Conservation (phyloP, 352 stramenopile species). For the Pythium dissotocum region DNA sequence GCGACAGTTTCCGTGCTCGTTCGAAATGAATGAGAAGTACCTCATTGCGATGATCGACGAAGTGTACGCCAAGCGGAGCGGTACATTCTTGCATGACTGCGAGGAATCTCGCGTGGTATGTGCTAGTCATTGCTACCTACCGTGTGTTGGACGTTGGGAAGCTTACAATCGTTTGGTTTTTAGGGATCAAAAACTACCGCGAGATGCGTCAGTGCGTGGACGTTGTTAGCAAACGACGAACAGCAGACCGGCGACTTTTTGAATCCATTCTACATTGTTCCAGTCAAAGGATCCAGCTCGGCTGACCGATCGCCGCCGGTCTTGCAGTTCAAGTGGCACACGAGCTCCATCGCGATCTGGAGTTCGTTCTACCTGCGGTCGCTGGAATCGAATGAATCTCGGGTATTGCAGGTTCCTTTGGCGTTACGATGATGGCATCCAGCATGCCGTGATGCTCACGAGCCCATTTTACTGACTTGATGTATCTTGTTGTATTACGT, state of each 20-base stretch:
- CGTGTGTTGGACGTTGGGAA: too few species aligned
- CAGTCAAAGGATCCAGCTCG: slow-evolving; percentile 35
- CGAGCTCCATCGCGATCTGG: slow-evolving; percentile 80
- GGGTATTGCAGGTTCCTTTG: slow-evolving; percentile 66
- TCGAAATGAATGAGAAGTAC: slow-evolving; percentile 96
- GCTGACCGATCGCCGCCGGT: slow-evolving; percentile 63
- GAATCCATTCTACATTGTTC: slow-evolving; percentile 81
- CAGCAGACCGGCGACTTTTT: slow-evolving; percentile 45
- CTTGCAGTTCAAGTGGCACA: slow-evolving; percentile 88
- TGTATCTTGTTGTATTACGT: slow-evolving; percentile 1
- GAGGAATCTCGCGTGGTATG: slow-evolving; percentile 85
- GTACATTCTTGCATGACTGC: slow-evolving; percentile 97
- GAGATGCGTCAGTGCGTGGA: slow-evolving; percentile 73
- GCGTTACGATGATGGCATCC: slow-evolving; percentile 16
- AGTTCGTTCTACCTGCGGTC: slow-evolving; percentile 83
- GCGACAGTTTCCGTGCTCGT: slow-evolving; percentile 95
- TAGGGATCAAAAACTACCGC: slow-evolving; percentile 59
- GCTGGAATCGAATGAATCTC: slow-evolving; percentile 78
- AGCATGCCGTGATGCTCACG: not conserved
- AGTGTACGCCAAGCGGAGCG: slow-evolving; percentile 96
- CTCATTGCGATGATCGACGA: slow-evolving; percentile 95
- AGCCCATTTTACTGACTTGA: slow-evolving; percentile 11
- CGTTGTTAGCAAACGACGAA: slow-evolving; percentile 44
- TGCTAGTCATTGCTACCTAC: not conserved
- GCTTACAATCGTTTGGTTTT: not conserved